Evolutionary conservation across 2,329 filamentous ascomycete species (phyloP), one percentile per base, ranked within the genome.

Genomic region (Ceratocystiopsis brevicomis): DNA sequence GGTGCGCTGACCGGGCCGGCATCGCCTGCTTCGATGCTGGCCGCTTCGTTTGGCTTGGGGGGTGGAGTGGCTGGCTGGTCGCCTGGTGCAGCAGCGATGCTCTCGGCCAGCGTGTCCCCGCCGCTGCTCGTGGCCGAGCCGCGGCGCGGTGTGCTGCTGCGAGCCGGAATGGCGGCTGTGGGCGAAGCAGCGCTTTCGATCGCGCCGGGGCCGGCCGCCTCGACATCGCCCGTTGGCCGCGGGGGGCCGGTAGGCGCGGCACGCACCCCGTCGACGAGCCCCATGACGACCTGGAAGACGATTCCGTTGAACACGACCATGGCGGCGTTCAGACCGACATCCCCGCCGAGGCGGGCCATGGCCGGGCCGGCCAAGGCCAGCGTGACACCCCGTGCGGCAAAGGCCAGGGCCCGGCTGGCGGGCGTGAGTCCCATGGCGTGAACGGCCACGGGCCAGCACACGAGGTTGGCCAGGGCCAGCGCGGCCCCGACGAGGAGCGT

Each of bases 301-400:
- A 71, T 68, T 3, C 68, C 68, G 34, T 67, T 70, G 49, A 64
- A 61, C 2, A 71, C 68, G 6, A 71, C 67, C 39, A 71, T 55
- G 2, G 64, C 61, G 0, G 68, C 68, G 37, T 69, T 71, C 6
- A 65, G 57, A 1, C 62, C 61, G 4, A 56, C 51, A 44, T 68
- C 68, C 0, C 67, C 68, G 0, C 59, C 57, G 1, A 71, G 52
- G 6, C 59, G 57, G 2, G 52, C 52, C 52, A 69, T 63, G 0
- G 64, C 67, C 0, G 68, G 68, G 17, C 62, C 62, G 1, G 65
- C 62, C 12, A 71, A 56, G 0, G 68, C 68, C 8, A 71, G 55
- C 0, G 68, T 71, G 8, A 66, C 65, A 48, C 64, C 67, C 16
- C 68, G 59, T 1, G 67, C 66, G 0, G 66, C 63, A 48, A 71